Evolutionary conservation across 2,329 filamentous ascomycete genomes (phyloP), one percentile per base, ranked within the genome.

Genomic region (Sporothrix brasiliensis): DNA sequence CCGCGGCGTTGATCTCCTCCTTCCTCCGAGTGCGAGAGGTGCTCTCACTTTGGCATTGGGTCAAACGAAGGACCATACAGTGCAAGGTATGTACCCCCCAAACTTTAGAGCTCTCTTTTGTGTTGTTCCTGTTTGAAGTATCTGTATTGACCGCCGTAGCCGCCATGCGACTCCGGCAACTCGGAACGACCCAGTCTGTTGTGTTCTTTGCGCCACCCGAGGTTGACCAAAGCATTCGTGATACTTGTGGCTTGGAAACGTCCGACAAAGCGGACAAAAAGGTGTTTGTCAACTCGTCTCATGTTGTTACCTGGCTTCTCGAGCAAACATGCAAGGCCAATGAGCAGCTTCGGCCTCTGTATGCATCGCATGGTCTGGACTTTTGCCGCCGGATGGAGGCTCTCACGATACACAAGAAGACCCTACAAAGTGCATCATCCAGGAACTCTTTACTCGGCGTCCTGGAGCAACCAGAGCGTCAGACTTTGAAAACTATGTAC

Each of bases 101-200:
- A 44, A 16, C 2, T 4, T 44, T 2, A 19, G 39, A 21, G 41
- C 6, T n/a, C 16, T 41, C 19, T 24, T 44, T 61, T 24, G 4
- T 9, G n/a, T n/a, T 74, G 13, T 52, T 4, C 0, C 14, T 50
- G 65, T 72, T 74, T 10, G 16, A n/a, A 10, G n/a, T 6, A 56
- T 54, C 4, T 16, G 3, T 39, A 27, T 67, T 72, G 34, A 70
- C 41, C 10, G 1, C 30, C 16, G 19, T 71, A 87, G 89, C 88
- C 68, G 88, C 88, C 0, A 91, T 91, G 88, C 80, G 89, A 71
- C 77, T 91, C 0, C 82, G 89, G 1, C 85, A 90, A 60, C 79
- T 92, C 0, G 79, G 78, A 0, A 80, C 82, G 0, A 85, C 85
- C 0, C 88, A 91, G 70, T 85, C 84, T 0, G 76, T 91, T 0